Evolutionary conservation across 148 eudicot genomes (phyloP), one percentile per base, ranked within the genome.

Genomic region (Chenopodium suecicum): DNA sequence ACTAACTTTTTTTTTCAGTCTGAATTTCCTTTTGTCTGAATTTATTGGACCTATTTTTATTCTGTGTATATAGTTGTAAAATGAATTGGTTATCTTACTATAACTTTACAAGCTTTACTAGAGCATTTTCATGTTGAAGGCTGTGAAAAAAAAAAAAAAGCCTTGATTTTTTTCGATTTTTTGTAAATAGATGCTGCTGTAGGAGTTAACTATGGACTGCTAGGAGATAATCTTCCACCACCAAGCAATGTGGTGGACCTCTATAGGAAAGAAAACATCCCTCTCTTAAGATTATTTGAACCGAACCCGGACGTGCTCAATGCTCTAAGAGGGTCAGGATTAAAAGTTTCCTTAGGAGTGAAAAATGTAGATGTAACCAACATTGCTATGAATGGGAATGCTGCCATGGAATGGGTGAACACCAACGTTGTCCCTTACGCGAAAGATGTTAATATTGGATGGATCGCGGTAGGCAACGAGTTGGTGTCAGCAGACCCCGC

Each of bases 381-480:
- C 34, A 34, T 84, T 9, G 81, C 81, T 44, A 20, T 1, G 14
- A 48, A 17, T 56, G 62, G 17, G 4, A 29, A 72, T 31, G 29
- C 63, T 4, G 84, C 86, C 14, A n/a, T 0, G 14, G 9, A 22
- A 20, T 84, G 86, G 86, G 83, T 84, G 6, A 65, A 46, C 13
- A 50, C 41, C 17, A 62, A 76, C 20, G 44, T 80, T 0, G 62
- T 17, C 27, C 83, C 80, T 22, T 84, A 48, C 32, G 63, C 2
- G 81, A 84, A 3, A 20, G 62, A 62, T 22, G 75, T 84, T 5
- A 50, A 34, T 19, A 58, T 80, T 16, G 76, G 74, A 13, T 84
- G 80, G 79, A 70, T 84, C 29, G 37, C 79, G 3, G 7, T 84
- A 31, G 86, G 86, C 65, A 80, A 80, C 31, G 83, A 84, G 64